Conservation (phyloP, 2,329 filamentous ascomycete genomes). For the Alternaria burnsii region DNA sequence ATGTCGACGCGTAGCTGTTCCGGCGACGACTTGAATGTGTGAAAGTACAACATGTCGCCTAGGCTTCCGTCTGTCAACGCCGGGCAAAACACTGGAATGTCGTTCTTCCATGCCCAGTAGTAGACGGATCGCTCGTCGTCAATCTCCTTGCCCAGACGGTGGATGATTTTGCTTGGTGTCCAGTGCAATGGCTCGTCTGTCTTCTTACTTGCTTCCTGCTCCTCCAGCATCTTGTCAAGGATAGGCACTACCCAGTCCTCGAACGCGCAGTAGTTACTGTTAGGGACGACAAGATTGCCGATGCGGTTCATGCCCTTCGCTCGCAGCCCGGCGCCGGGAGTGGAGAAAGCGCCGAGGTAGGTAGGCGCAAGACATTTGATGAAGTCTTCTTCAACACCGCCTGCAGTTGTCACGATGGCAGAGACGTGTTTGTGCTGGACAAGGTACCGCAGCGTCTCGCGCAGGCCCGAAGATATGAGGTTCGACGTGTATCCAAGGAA, state of each 20-base stretch:
- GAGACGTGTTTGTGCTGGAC: conserved; percentile 93
- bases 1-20: conserved; percentile 85
- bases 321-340: conserved; percentile 78
- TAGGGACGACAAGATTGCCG: conserved; percentile 93
- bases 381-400: conserved; percentile 95
- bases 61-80: conserved; percentile 94
- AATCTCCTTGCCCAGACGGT: conserved; percentile 90
- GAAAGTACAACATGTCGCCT: conserved; percentile 98
- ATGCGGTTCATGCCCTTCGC: conserved; percentile 92
- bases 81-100: conserved; percentile 96
- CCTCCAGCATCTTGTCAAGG: conserved; percentile 89
- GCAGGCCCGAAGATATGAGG: conserved; percentile 92
- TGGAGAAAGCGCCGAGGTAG: conserved; percentile 87
- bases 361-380: conserved; percentile 98
- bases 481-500: conserved; percentile 98
- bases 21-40: conserved; percentile 91
- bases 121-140: conserved; percentile 90
- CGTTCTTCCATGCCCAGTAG: conserved; percentile 97
- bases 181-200: conserved; percentile 77
- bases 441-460: conserved; percentile 90
- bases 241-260: conserved; percentile 98
- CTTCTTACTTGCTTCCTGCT: conserved; percentile 83
- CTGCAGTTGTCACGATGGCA: conserved; percentile 92
- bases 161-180: conserved; percentile 94
- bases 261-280: conserved; percentile 96